Evolutionary conservation across 192 early-diverging fungal genomes (phyloP), one percentile per base, ranked within the genome.

Genomic region (Phlyctochytrium bullatum): DNA sequence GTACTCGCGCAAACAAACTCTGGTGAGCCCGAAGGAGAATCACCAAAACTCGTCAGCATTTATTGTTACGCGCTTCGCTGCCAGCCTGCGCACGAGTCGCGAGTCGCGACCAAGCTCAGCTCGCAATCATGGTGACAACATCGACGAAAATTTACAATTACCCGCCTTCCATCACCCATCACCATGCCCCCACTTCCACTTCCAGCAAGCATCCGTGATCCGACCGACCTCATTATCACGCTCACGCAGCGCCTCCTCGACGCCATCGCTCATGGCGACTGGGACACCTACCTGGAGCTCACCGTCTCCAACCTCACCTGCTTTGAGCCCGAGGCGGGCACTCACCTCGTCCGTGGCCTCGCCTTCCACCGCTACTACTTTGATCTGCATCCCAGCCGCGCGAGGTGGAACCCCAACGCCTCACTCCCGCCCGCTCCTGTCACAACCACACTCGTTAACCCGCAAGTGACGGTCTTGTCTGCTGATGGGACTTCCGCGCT

Each of bases 311-410:
- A 75, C 59, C 23, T 81, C 25, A 77, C 75, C 14, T 72, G 71
- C 51, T 76, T 82, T 56, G 80, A 82, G 54, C 72, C 80, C 4
- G 54, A 57, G 27, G 54, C 54, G 6, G 54, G 54, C 10, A 57
- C 54, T 36, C 74, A 72, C 31, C 53, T 70, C 36, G 74, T 82
- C 20, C 58, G 68, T 52, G 80, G 80, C 31, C 64, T 78, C 0
- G 69, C 66, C 20, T 82, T 82, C 62, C 80, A 82, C 73, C 67
- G 73, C 35, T 78, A 72, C 72, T 81, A 72, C 71, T 81, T 81
- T 61, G 59, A 57, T 20, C 62, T 73, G 24, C 24, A 35, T 23
- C 35, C 61, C 14, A n/a, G 12, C 12, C 62, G 68, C 4, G 36
- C 59, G 16, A n/a, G 28, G 27, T 2, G 56, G 27, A 16, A 25